A percentile compares a stretch with the other conserved stretches of the same genome.
phyloP scores from a whole-genome alignment of 1,284 basidiomycete genomes.

The Cystobasidium slooffiae region DNA sequence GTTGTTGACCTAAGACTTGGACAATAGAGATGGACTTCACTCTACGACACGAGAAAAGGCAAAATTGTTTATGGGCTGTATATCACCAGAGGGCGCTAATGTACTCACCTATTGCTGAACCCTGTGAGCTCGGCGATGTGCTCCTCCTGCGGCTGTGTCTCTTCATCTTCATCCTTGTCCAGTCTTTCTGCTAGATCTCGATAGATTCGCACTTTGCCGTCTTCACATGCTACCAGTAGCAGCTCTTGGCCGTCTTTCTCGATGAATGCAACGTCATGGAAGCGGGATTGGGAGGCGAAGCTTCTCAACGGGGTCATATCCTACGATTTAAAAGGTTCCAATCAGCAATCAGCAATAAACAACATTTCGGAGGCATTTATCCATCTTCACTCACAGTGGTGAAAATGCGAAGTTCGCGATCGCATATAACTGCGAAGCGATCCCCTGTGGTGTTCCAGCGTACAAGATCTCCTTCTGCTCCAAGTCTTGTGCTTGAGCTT shows the following conservation, averaged over 20 bases:
- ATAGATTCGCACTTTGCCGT: constrained; percentile 79
- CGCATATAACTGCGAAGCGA: constrained; percentile 73
- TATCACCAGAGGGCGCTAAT: neutral
- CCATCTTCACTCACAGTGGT: constrained; percentile 65
- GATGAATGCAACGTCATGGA: constrained; percentile 75
- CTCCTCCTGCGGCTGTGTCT: neutral
- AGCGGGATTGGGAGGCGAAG: constrained; percentile 72
- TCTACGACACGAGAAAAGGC: neutral
- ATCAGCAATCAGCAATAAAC: neutral
- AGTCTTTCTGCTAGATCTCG: constrained; percentile 61
- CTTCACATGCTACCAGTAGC: constrained; percentile 80
- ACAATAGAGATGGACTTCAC: constrained; percentile 32
- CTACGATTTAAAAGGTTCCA: neutral
- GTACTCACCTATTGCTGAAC: constrained; percentile 71
- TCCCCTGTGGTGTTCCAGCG: constrained; percentile 78
- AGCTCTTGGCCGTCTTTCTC: constrained; percentile 63
- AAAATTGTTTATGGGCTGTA: neutral
- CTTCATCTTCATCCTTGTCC: neutral
- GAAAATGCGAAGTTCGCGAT: constrained; percentile 76
- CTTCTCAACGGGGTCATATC: constrained; percentile 71
- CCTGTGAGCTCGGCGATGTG: constrained; percentile 70
- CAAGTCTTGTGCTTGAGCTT: constrained; percentile 82
- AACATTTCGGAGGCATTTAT: neutral
- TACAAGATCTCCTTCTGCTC: constrained; percentile 85
- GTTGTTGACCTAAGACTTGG: constrained; percentile 10